Conservation (phyloP, 257 asterid species). For the Nicotiana paniculata region DNA sequence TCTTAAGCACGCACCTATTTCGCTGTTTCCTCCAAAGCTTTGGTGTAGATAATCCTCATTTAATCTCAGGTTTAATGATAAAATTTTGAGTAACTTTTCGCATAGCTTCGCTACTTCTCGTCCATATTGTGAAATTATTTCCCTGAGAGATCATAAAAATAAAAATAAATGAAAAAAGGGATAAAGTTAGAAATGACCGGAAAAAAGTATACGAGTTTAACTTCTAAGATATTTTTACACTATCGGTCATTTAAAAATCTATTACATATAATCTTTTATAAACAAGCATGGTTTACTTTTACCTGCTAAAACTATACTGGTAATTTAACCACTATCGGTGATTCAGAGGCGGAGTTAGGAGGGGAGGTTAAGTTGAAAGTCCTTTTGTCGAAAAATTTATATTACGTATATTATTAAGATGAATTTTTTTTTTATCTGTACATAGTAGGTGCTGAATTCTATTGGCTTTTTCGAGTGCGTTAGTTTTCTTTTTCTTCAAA, state of each 20-base stretch:
- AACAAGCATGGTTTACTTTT: background rate
- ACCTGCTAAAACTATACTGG: too few species aligned
- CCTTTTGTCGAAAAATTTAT: too few species aligned
- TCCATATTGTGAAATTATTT: constrained; percentile 45
- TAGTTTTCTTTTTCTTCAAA: too few species aligned
- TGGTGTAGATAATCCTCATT: constrained; percentile 40
- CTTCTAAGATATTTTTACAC: background rate
- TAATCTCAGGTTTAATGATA: constrained; percentile 55
- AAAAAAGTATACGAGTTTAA: background rate
- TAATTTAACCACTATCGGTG: too few species aligned
- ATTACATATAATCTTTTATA: background rate
- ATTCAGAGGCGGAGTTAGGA: too few species aligned
- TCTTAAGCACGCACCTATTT: constrained; percentile 57
- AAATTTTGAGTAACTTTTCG: constrained; percentile 43
- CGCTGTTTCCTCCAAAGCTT: constrained; percentile 58
- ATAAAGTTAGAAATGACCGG: background rate
- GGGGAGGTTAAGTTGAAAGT: too few species aligned
- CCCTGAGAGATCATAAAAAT: constrained; percentile 28
- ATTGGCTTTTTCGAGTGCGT: too few species aligned
- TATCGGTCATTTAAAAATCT: background rate
- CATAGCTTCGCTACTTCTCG: constrained; percentile 49
- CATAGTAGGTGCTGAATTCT: too few species aligned
- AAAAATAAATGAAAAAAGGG: background rate
- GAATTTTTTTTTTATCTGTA: too few species aligned
- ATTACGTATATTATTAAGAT: too few species aligned